Conservation (phyloP, 169 alveolate species). For the Plasmodium knowlesi region DNA sequence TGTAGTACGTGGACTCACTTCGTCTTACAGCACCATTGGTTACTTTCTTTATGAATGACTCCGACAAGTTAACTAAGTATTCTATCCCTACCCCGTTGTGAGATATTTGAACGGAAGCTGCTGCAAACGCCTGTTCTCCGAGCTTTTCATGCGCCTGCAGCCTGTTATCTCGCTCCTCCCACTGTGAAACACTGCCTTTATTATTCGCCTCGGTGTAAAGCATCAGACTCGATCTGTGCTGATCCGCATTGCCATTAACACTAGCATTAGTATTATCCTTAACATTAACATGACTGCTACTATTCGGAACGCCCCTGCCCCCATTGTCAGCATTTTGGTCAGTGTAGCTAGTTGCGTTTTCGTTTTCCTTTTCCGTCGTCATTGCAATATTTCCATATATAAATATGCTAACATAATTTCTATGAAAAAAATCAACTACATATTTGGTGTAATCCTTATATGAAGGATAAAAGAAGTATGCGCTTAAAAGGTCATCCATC, state of each 20-base stretch:
- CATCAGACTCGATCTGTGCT: not conserved
- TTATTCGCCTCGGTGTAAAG: not conserved
- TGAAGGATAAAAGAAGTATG: conserved; percentile 59
- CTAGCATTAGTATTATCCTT: too few species aligned
- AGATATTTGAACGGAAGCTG: conserved; percentile 32
- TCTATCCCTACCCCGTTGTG: conserved; percentile 59
- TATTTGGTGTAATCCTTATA: conserved; percentile 48
- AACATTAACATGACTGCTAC: too few species aligned
- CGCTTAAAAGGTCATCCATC: conserved; percentile 43
- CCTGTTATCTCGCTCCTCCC: not conserved
- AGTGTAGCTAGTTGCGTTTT: conserved; percentile 10
- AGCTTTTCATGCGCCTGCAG: not conserved
- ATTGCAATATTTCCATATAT: conserved; percentile 63
- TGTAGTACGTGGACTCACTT: conserved; percentile 65
- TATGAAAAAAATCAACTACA: conserved; percentile 30
- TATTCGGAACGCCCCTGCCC: too few species aligned
- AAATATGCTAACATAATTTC: conserved; percentile 61
- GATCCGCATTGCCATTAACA: too few species aligned
- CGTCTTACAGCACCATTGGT: conserved; percentile 49
- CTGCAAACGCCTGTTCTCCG: not conserved
- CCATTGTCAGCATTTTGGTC: not conserved
- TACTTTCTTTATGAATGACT: conserved; percentile 49
- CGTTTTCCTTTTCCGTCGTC: not conserved
- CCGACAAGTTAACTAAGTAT: conserved; percentile 29
- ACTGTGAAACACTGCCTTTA: not conserved